These are phyloP conservation scores for Drosera capensis DNA, from an alignment of 148 eudicot species.

Conservation along the genomic window DNA sequence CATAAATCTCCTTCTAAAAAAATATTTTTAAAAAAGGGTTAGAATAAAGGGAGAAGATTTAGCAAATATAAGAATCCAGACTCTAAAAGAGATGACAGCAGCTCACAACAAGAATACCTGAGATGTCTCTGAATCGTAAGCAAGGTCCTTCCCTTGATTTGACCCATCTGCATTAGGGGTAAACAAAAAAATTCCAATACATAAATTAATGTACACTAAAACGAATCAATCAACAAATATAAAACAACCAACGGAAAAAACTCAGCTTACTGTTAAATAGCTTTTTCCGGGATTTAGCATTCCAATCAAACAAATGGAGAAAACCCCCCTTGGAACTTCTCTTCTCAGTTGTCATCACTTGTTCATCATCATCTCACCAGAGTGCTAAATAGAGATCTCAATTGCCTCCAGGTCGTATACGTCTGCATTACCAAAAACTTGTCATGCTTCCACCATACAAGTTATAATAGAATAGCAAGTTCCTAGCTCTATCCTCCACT, in stretches of 20 bases:
- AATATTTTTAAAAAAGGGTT: constrained; percentile 9
- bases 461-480: too few relatives aligned
- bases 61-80: not conserved
- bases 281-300: constrained; percentile 77
- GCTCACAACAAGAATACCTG: constrained; percentile 38
- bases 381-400: too few relatives aligned
- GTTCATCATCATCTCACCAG: not conserved
- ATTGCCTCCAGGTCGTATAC: too few relatives aligned
- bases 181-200: constrained; percentile 1
- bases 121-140: constrained; percentile 20
- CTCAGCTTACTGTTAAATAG: constrained; percentile 64
- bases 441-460: too few relatives aligned
- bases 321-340: constrained; percentile 61
- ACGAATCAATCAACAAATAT: too few relatives aligned
- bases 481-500: too few relatives aligned
- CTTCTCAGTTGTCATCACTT: constrained; percentile 58
- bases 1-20: constrained; percentile 32
- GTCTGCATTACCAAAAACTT: too few relatives aligned
- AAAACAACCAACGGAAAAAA: not conserved
- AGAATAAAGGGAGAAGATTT: not conserved
- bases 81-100: not conserved
- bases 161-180: constrained; percentile 37
- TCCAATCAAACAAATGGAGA: constrained; percentile 89
- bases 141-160: constrained; percentile 41
- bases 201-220: constrained; percentile 3